These are phyloP conservation scores for Wickerhamomyces queroliae DNA, from an alignment of 805 yeast genomes.

Conservation along the genomic window DNA sequence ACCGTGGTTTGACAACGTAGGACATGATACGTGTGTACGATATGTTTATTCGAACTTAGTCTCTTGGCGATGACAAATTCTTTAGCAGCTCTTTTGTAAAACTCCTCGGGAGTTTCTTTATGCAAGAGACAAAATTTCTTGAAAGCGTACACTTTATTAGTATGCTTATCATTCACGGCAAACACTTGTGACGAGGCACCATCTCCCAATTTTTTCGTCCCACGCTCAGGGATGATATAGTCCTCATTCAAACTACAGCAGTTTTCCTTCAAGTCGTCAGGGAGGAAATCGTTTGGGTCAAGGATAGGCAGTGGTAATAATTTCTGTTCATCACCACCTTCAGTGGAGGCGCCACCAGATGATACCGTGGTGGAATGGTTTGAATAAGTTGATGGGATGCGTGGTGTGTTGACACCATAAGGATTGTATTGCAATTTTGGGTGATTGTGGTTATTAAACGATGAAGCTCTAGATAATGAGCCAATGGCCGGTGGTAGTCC, in stretches of 20 bases:
- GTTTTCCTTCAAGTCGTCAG: constrained; percentile 43
- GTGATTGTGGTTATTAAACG: constrained; percentile 5
- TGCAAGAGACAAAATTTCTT: constrained; percentile 54
- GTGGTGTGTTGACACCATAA: constrained; percentile 43
- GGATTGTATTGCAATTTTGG: constrained; percentile 58
- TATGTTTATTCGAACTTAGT: constrained; percentile 51
- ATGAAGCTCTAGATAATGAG: constrained; percentile 6
- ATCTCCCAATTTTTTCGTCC: constrained; percentile 47
- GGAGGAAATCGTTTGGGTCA: constrained; percentile 61
- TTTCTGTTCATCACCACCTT: constrained; percentile 36
- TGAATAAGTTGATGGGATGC: constrained; percentile 23
- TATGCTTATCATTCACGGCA: constrained; percentile 32
- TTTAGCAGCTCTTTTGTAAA: constrained; percentile 56
- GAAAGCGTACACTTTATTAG: constrained; percentile 49
- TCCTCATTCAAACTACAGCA: constrained; percentile 46
- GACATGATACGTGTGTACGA: constrained; percentile 48
- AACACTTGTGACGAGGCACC: constrained; percentile 73
- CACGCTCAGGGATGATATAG: constrained; percentile 38
- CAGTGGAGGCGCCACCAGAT: constrained; percentile 6
- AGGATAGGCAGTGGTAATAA: constrained; percentile 56
- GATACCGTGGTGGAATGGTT: constrained; percentile 3
- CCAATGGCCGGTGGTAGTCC: constrained; percentile 2
- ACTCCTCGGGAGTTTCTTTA: constrained; percentile 60
- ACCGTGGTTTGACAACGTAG: constrained; percentile 52
- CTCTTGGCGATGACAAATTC: constrained; percentile 59